Evolutionary conservation across 2,329 filamentous ascomycete species (phyloP).

Genomic region (Diaporthe amygdali): DNA sequence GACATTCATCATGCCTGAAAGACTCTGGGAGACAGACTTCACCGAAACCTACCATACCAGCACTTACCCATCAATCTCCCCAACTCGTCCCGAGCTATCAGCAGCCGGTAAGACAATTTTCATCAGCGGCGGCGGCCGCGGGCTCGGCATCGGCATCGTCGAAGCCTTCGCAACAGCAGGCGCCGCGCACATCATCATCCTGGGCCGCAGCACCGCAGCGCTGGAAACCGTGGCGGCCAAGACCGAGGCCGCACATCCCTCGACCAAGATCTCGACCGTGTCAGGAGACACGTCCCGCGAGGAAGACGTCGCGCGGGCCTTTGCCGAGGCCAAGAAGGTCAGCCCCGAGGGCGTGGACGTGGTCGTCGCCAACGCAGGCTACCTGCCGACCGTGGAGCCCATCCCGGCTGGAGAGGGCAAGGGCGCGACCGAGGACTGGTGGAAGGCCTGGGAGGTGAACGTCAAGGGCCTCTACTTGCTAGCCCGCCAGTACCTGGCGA

Average conservation of each 20-base stretch:
- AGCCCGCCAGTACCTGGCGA: conserved; percentile 29
- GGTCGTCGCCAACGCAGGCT: conserved; percentile 35
- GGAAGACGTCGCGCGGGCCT: conserved; percentile 13
- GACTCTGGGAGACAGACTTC: not conserved
- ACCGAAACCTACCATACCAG: conserved; percentile 14
- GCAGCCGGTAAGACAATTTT: conserved; percentile 48
- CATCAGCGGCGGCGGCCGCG: conserved; percentile 57
- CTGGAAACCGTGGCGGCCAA: conserved; percentile 28
- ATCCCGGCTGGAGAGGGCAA: conserved; percentile 24
- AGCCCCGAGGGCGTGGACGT: conserved; percentile 30
- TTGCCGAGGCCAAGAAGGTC: conserved; percentile 4
- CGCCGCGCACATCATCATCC: conserved; percentile 57
- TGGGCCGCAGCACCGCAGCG: conserved; percentile 34
- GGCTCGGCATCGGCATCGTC: conserved; percentile 55
- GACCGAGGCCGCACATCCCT: not conserved
- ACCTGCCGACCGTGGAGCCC: conserved; percentile 26
- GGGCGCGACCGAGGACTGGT: conserved; percentile 28
- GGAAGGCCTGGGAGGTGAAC: conserved; percentile 33
- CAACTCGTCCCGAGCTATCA: conserved; percentile 31
- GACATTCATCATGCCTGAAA: not conserved
- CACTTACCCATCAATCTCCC: conserved; percentile 34
- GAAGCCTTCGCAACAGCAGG: conserved; percentile 54
- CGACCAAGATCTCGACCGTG: conserved; percentile 26
- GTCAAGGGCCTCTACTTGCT: conserved; percentile 30
- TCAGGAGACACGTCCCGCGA: conserved; percentile 27